Conservation (phyloP, 2,329 filamentous ascomycete genomes). For the Botrytis porri region DNA sequence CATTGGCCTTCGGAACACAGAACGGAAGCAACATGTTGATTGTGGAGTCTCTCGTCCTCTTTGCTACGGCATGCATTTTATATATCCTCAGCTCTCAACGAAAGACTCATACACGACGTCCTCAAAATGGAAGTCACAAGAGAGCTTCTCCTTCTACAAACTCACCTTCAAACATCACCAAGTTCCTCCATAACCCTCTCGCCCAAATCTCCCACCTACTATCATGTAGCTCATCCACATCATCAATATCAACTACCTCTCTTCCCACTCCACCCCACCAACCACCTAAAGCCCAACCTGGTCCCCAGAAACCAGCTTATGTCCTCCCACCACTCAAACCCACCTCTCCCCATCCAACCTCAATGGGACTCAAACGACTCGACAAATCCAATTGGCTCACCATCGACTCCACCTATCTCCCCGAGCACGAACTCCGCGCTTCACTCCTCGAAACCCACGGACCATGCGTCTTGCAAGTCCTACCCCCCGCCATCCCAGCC, state of each 20-base stretch:
- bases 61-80: constrained; percentile 13
- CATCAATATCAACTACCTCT: neutral
- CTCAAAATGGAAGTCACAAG: neutral
- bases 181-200: neutral
- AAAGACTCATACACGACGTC: neutral
- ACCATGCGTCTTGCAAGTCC: constrained; percentile 45
- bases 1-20: neutral
- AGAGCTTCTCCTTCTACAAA: constrained; percentile 5
- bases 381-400: constrained; percentile 48
- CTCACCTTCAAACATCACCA: neutral
- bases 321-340: constrained; percentile 9
- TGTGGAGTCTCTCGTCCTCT: constrained; percentile 1
- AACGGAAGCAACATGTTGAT: constrained; percentile 15
- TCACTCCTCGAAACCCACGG: constrained; percentile 42
- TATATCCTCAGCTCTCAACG: constrained; percentile 9
- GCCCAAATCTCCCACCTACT: neutral
- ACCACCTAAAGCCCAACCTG: neutral
- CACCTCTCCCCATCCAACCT: constrained; percentile 37
- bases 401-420: constrained; percentile 46
- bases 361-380: constrained; percentile 48
- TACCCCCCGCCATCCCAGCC: constrained; percentile 44
- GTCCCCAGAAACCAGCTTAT: constrained; percentile 4
- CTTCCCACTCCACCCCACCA: neutral
- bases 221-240: neutral
- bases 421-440: constrained; percentile 44